phyloP scores from a whole-genome alignment of 139 green algal species.

The Chlamydomonas sp. region DNA sequence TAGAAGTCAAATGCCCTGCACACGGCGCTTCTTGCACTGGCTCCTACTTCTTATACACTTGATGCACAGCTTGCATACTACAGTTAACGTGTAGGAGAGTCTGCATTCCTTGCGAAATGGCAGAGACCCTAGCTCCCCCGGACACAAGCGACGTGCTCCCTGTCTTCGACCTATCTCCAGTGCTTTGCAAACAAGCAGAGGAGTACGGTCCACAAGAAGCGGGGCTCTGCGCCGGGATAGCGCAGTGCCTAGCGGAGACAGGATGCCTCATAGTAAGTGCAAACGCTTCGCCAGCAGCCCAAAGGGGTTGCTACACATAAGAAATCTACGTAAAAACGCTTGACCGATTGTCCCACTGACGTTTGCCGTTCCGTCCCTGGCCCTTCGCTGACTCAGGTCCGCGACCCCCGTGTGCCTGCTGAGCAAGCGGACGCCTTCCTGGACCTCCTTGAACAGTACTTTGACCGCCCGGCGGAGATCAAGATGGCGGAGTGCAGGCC shows the following conservation, averaged over 20 bases:
- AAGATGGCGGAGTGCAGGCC: constrained; percentile 79
- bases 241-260: constrained; percentile 53
- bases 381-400: constrained; percentile 52
- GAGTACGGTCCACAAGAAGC: constrained; percentile 1
- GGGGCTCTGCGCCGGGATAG: constrained; percentile 53
- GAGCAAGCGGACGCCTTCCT: constrained; percentile 82
- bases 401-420: constrained; percentile 75
- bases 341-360: not conserved
- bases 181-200: not conserved
- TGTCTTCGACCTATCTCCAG: not conserved
- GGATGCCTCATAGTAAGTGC: constrained; percentile 60
- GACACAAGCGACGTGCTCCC: constrained; percentile 23
- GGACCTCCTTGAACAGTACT: constrained; percentile 91
- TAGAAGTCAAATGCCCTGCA: too few relatives aligned
- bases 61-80: too few relatives aligned
- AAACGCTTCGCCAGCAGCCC: not conserved
- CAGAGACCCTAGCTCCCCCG: not conserved
- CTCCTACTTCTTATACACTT: too few relatives aligned
- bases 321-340: too few relatives aligned
- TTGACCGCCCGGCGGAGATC: constrained; percentile 49
- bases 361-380: not conserved
- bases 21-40: too few relatives aligned
- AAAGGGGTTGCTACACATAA: too few relatives aligned
- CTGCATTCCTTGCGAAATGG: too few relatives aligned
- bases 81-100: too few relatives aligned